Evolutionary conservation across 805 yeast species (phyloP).

Genomic region (Peterozyma xylosa): DNA sequence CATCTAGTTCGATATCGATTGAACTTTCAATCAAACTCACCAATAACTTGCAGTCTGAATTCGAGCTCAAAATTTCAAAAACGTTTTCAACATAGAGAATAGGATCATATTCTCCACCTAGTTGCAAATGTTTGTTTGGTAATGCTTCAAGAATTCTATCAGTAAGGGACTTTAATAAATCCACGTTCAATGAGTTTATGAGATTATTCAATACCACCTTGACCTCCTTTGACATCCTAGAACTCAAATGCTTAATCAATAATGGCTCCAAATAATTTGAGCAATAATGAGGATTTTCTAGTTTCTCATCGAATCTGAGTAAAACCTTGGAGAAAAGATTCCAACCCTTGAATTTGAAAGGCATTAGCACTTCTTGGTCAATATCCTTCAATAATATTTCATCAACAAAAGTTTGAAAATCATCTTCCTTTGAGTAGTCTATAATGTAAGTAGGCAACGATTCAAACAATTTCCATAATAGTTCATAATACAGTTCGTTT

Average conservation of each 20-base stretch:
- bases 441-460: conserved; percentile 2
- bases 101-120: conserved; percentile 14
- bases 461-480: conserved; percentile 16
- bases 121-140: conserved; percentile 13
- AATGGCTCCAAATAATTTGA: conserved; percentile 2
- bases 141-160: conserved; percentile 8
- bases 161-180: conserved; percentile 12
- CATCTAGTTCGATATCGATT: conserved; percentile 14
- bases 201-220: too few relatives aligned
- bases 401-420: conserved; percentile 7
- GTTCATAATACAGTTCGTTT: conserved; percentile 37
- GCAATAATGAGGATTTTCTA: conserved; percentile 2
- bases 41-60: conserved; percentile 12
- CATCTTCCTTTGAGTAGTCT: conserved; percentile 1
- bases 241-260: neutral
- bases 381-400: conserved; percentile 14
- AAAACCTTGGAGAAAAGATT: conserved; percentile 13
- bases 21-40: conserved; percentile 16
- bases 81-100: conserved; percentile 19
- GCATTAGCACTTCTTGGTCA: conserved; percentile 14
- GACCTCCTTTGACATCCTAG: conserved; percentile 2
- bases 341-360: conserved; percentile 20
- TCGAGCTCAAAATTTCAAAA: conserved; percentile 11
- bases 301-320: neutral
- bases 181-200: conserved; percentile 8